Conservation (phyloP, 257 asterid genomes). For the Orobanche coerulescens region DNA sequence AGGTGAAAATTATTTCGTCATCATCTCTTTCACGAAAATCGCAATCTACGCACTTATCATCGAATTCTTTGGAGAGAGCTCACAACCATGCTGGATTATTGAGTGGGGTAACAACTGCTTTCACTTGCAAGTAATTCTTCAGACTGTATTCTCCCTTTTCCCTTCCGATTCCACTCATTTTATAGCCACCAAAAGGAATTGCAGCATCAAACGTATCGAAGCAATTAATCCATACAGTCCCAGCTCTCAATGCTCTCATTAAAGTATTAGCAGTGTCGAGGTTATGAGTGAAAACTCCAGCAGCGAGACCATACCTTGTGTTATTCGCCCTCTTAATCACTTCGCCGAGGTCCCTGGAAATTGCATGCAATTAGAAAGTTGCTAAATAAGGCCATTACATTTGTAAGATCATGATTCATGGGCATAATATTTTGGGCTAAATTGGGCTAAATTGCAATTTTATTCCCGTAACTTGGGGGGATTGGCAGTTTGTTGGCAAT, state of each 20-base stretch:
- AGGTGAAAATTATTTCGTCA: conserved; percentile 19
- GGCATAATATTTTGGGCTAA: background rate
- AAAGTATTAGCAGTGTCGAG: conserved; percentile 79
- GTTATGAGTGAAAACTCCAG: conserved; percentile 82
- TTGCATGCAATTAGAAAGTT: background rate
- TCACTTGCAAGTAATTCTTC: conserved; percentile 85
- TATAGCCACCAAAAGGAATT: conserved; percentile 93
- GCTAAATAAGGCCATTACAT: background rate
- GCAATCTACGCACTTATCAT: conserved; percentile 10
- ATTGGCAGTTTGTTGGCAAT: too few relatives aligned
- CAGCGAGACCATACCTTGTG: conserved; percentile 66
- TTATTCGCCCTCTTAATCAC: conserved; percentile 69
- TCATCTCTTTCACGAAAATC: conserved; percentile 8
- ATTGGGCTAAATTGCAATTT: too few relatives aligned
- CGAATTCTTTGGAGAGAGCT: conserved; percentile 15
- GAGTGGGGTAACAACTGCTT: conserved; percentile 76
- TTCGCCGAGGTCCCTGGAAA: conserved; percentile 58
- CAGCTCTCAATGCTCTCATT: conserved; percentile 76
- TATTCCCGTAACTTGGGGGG: too few relatives aligned
- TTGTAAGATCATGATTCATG: too few relatives aligned
- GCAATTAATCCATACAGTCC: conserved; percentile 78
- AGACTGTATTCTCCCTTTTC: conserved; percentile 89
- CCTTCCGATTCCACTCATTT: conserved; percentile 94
- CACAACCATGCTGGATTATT: conserved; percentile 92
- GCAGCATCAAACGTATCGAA: conserved; percentile 85